Base-by-base conservation (phyloP, 2,329 filamentous ascomycete species). In the Aureobasidium uvarum region DNA sequence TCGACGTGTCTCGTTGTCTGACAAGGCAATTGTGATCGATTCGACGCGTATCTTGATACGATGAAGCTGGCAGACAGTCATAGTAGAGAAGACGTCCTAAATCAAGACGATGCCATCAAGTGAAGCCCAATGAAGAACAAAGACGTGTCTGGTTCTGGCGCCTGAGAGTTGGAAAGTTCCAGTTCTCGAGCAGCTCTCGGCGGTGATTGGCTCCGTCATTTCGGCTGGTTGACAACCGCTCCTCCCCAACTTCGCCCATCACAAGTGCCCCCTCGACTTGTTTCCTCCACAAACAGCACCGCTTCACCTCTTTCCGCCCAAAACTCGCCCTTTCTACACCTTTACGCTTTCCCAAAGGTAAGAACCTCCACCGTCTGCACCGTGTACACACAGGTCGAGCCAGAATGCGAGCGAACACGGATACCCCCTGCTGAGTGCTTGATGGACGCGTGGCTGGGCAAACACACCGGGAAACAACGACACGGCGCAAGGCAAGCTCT, bases 381-480 rank as follows among this genome's bases (percentile, higher is more conserved):
- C 56, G 39, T 48, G 39, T 25, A 58, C 39, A 45, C 45, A 36
- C n/a, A 36, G 16, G 36, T 48, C 43, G 56, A 50, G 43, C 43
- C 56, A 48, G 45, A 43, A 38, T 50, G 13, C 56, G 18, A 48
- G 56, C 43, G 56, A 36, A 50, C 31, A 60, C 43, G 43, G 16
- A 60, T 13, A 25, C 43, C 56, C 56, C 56, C 56, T 60, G 33
- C 41, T 48, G 56, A 60, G 56, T 48, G 56, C 39, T 48, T 38
- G 43, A 60, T 43, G 46, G 46, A 62, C 59, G 59, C 59, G 59
- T 51, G 59, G 45, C 59, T 62, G 59, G 59, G 45, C 59, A 62
- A 62, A 62, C 59, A 62, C 33, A 62, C 33, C 20, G 45, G 16
- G 59, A 41, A 39, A 33, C 45, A 23, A 41, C 31, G 43, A 51